A percentile compares a stretch with the other conserved stretches of the same genome.
Conservation (phyloP, 768 basidiomycete genomes). For the Russula vinacea region DNA sequence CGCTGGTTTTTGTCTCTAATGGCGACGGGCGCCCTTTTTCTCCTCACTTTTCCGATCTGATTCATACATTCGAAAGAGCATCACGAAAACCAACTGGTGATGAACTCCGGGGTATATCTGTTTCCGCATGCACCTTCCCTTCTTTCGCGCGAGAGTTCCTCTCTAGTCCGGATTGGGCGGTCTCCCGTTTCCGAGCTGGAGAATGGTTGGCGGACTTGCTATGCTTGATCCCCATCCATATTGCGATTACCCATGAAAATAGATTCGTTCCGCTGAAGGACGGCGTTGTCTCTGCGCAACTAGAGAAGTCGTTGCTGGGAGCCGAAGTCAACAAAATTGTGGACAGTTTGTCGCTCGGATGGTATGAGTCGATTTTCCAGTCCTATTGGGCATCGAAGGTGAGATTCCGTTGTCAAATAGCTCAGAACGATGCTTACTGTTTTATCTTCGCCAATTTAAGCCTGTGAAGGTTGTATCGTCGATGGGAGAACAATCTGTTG, state of each 20-base stretch:
- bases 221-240: slow-evolving; percentile 63
- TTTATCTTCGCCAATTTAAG: slow-evolving; percentile 34
- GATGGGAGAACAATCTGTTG: slow-evolving; percentile 67
- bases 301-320: slow-evolving; percentile 56
- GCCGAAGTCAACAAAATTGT: slow-evolving; percentile 60
- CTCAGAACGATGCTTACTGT: background rate
- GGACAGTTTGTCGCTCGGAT: slow-evolving; percentile 54
- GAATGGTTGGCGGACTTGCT: slow-evolving; percentile 63
- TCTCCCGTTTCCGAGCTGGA: slow-evolving; percentile 47
- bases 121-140: slow-evolving; percentile 37
- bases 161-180: slow-evolving; percentile 21
- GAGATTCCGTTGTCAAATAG: background rate
- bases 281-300: slow-evolving; percentile 47
- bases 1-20: slow-evolving; percentile 47
- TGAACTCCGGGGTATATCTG: slow-evolving; percentile 40
- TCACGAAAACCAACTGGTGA: slow-evolving; percentile 54
- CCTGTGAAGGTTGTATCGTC: slow-evolving; percentile 65
- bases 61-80: slow-evolving; percentile 45
- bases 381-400: slow-evolving; percentile 62
- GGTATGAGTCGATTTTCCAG: slow-evolving; percentile 64
- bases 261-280: slow-evolving; percentile 61
- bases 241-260: slow-evolving; percentile 58
- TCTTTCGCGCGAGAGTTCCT: slow-evolving; percentile 31
- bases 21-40: slow-evolving; percentile 38
- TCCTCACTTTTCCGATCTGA: slow-evolving; percentile 46